These are phyloP conservation scores for Candida sphagnicola DNA, from an alignment of 805 yeast species.

Conservation along the genomic window DNA sequence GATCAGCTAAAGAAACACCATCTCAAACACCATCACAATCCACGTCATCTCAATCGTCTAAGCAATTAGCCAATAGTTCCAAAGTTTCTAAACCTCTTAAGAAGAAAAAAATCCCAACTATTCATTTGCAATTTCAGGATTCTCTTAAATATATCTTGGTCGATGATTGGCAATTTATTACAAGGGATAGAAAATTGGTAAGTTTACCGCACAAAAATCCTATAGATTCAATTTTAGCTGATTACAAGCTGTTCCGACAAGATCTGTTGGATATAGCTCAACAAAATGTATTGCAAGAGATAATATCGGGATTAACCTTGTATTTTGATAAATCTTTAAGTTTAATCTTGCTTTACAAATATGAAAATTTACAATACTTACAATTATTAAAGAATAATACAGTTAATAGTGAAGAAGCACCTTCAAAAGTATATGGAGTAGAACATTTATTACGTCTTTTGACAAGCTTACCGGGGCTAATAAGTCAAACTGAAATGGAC, in stretches of 20 bases:
- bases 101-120: conserved; percentile 16
- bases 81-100: conserved; percentile 11
- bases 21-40: conserved; percentile 6
- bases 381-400: conserved; percentile 40
- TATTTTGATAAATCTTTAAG: conserved; percentile 78
- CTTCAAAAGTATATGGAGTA: conserved; percentile 59
- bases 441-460: conserved; percentile 79
- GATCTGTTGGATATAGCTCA: conserved; percentile 10
- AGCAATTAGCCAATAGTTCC: conserved; percentile 4
- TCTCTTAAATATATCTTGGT: conserved; percentile 68
- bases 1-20: conserved; percentile 5
- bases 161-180: conserved; percentile 90
- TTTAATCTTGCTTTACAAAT: conserved; percentile 64
- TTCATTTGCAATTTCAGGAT: conserved; percentile 38
- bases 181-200: conserved; percentile 72
- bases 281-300: conserved; percentile 52
- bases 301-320: conserved; percentile 60
- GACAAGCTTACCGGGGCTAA: conserved; percentile 77
- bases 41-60: conserved; percentile 2
- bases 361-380: conserved; percentile 71
- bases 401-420: conserved; percentile 13
- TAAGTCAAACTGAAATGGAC: conserved; percentile 78
- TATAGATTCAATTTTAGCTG: conserved; percentile 50
- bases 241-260: conserved; percentile 39
- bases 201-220: conserved; percentile 57